These are phyloP conservation scores for Panicum miliaceum DNA, from an alignment of 176 grass and related monocot species.

Conservation along the genomic window DNA sequence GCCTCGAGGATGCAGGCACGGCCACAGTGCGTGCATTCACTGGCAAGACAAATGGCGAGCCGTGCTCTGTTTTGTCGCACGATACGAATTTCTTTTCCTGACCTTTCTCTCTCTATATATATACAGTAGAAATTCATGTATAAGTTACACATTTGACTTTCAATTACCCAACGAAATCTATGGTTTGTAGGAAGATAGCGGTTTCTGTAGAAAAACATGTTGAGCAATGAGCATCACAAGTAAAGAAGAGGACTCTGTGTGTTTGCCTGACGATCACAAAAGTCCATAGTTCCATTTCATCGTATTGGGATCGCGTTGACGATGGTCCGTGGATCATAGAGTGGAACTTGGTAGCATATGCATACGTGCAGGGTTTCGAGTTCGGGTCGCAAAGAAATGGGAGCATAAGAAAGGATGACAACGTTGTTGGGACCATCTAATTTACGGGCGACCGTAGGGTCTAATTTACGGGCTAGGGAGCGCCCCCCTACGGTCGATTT, in stretches of 20 bases:
- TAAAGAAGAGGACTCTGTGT: neutral
- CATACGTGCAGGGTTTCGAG: no score
- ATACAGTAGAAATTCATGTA: conserved; percentile 4
- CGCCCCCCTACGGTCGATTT: no score
- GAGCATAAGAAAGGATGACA: no score
- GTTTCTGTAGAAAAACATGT: neutral
- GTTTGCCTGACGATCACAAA: no score
- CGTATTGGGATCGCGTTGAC: no score
- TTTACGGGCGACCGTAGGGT: no score
- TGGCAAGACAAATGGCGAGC: neutral
- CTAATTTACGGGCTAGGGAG: no score
- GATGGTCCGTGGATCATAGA: no score
- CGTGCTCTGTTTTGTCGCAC: neutral
- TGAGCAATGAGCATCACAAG: neutral
- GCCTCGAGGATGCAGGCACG: neutral
- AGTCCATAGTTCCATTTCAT: no score
- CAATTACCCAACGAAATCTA: neutral
- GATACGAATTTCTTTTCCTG: neutral
- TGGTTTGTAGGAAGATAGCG: neutral
- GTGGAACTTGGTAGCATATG: no score
- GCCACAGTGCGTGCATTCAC: neutral
- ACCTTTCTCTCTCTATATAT: neutral
- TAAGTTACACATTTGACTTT: neutral
- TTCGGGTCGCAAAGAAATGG: no score
- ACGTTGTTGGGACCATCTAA: no score